These are phyloP conservation scores for Dalechampia spathulata DNA, from an alignment of 441 rosid genomes.

Conservation along the genomic window DNA sequence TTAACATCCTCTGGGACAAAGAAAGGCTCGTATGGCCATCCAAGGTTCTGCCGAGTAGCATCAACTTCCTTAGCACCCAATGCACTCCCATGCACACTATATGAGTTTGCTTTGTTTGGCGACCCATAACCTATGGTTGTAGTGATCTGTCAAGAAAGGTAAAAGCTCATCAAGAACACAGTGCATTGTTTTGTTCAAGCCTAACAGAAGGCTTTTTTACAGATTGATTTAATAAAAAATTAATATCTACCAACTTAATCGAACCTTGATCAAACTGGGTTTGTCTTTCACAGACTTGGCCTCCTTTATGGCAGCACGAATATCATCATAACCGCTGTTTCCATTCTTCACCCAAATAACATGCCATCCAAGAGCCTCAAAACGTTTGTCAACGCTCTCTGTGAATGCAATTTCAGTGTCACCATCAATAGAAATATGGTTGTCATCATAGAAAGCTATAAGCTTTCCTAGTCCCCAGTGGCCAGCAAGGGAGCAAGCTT, in stretches of 20 bases:
- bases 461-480: slow-evolving; percentile 35
- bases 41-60: slow-evolving; percentile 85
- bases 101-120: slow-evolving; percentile 78
- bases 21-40: slow-evolving; percentile 78
- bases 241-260: too few species aligned
- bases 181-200: background rate
- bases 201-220: too few species aligned
- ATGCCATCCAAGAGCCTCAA: slow-evolving; percentile 30
- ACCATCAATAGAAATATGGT: slow-evolving; percentile 27
- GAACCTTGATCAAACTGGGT: slow-evolving; percentile 87
- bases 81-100: slow-evolving; percentile 85
- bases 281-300: slow-evolving; percentile 50
- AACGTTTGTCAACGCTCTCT: slow-evolving; percentile 24
- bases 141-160: slow-evolving; percentile 46
- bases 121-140: slow-evolving; percentile 90
- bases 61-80: slow-evolving; percentile 88
- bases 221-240: too few species aligned
- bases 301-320: slow-evolving; percentile 17
- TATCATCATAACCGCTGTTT: slow-evolving; percentile 8
- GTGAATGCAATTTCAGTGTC: slow-evolving; percentile 19
- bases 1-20: slow-evolving; percentile 82
- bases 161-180: slow-evolving; percentile 8
- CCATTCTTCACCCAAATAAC: slow-evolving; percentile 15
- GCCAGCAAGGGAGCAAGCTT: slow-evolving; percentile 31
- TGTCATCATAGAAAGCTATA: slow-evolving; percentile 27